Evolutionary conservation across 129 eudicot genomes (phyloP).

Genomic region (Scalesia atractyloides): DNA sequence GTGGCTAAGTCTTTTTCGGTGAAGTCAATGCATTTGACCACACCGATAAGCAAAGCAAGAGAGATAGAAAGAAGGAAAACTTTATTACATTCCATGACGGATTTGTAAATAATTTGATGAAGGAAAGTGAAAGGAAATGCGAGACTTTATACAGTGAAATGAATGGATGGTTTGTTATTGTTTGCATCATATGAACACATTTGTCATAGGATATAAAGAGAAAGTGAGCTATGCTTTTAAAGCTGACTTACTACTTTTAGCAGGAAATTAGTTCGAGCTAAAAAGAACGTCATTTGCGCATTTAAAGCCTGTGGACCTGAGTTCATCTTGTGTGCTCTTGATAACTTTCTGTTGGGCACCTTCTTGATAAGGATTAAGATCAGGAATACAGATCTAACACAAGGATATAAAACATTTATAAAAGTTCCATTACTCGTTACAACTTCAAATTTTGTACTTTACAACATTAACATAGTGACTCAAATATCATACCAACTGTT

Average conservation of each 20-base stretch:
- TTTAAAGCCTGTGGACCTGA: constrained; percentile 28
- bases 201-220: constrained; percentile 39
- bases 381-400: constrained; percentile 4
- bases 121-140: background rate
- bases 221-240: constrained; percentile 26
- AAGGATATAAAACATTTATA: background rate
- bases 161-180: constrained; percentile 33
- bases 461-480: background rate
- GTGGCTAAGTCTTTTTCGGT: constrained; percentile 66
- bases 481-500: constrained; percentile 5
- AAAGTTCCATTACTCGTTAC: background rate
- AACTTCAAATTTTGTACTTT: background rate
- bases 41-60: constrained; percentile 35
- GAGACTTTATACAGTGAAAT: constrained; percentile 21
- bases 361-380: constrained; percentile 32
- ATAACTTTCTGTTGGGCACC: constrained; percentile 36
- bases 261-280: constrained; percentile 28
- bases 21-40: constrained; percentile 58
- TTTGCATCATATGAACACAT: constrained; percentile 15
- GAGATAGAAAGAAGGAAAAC: constrained; percentile 41
- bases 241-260: constrained; percentile 45
- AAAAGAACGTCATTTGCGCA: constrained; percentile 7
- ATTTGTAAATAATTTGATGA: constrained; percentile 14
- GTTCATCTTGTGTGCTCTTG: constrained; percentile 39
- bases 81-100: constrained; percentile 40